Evolutionary conservation across 1,139 yeast genomes (phyloP).

Genomic region (Geotrichum siamense): DNA sequence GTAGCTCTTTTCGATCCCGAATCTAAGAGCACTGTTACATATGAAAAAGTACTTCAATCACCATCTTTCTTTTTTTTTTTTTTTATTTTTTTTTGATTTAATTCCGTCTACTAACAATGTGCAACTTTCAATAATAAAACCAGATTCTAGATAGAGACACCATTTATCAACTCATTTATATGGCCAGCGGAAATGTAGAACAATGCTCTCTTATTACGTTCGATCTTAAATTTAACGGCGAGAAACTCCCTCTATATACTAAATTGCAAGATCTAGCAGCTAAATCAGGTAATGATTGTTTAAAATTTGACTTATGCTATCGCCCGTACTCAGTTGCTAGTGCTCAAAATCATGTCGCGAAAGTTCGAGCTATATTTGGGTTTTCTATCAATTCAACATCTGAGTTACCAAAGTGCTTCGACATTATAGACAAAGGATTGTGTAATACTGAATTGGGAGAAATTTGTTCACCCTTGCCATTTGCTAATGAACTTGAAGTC

Average conservation of each 20-base stretch:
- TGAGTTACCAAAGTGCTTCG: background rate
- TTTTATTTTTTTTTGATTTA: no score
- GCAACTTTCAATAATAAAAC: no score
- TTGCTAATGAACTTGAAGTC: no score
- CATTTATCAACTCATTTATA: conserved; percentile 51
- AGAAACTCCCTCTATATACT: conserved; percentile 31
- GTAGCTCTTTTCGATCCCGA: no score
- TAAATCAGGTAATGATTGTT: background rate
- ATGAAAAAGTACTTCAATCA: no score
- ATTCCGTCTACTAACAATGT: no score
- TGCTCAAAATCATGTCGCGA: conserved; percentile 5
- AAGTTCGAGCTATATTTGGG: background rate
- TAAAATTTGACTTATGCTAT: background rate
- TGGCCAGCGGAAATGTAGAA: conserved; percentile 45
- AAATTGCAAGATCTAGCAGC: conserved; percentile 20
- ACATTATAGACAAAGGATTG: background rate
- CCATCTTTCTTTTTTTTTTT: no score
- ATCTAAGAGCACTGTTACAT: no score
- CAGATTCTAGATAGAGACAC: no score
- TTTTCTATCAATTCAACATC: background rate
- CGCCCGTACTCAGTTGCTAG: background rate
- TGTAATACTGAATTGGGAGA: background rate
- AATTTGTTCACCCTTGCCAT: no score
- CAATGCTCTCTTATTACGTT: conserved; percentile 51
- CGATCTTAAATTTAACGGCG: conserved; percentile 40